Evolutionary conservation across 176 grass and related monocot genomes (phyloP).

Genomic region (Hordeum vulgare): DNA sequence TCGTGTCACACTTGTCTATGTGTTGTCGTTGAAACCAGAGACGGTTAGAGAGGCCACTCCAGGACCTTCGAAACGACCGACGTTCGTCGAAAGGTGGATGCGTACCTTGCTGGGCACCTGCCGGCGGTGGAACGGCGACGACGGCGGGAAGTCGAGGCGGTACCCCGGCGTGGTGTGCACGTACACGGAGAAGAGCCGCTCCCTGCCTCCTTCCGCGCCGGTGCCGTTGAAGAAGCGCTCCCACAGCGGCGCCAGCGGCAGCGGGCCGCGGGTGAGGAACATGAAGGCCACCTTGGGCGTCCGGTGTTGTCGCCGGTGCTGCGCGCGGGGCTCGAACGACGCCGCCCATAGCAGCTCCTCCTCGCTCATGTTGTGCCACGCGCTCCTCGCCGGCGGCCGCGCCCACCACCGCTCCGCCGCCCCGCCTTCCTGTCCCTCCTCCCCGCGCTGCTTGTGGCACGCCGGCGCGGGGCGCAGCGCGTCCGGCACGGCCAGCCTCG

Average conservation of each 20-base stretch:
- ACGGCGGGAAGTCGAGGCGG: slow-evolving; percentile 31
- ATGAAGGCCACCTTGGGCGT: slow-evolving; percentile 87
- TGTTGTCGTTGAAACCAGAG: not conserved
- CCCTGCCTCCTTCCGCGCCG: not conserved
- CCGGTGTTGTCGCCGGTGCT: slow-evolving; percentile 20
- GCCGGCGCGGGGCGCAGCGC: not conserved
- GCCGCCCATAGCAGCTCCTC: slow-evolving; percentile 87
- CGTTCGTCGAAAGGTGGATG: too few species aligned
- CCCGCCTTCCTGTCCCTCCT: not conserved
- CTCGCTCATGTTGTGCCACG: slow-evolving; percentile 76
- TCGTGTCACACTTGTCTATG: not conserved
- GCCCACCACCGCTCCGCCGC: slow-evolving; percentile 25
- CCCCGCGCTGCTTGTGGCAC: not conserved
- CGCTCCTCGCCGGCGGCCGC: slow-evolving; percentile 15
- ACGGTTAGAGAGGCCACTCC: not conserved
- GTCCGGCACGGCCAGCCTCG: slow-evolving; percentile 8
- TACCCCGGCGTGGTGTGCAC: slow-evolving; percentile 68
- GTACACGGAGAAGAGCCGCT: slow-evolving; percentile 46
- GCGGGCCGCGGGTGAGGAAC: slow-evolving; percentile 78
- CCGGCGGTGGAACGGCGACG: slow-evolving; percentile 65
- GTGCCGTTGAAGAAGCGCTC: slow-evolving; percentile 68
- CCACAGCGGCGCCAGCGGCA: slow-evolving; percentile 74
- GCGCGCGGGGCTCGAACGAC: slow-evolving; percentile 43
- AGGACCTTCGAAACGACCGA: not conserved
- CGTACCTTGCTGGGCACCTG: slow-evolving; percentile 84